These are phyloP conservation scores for Akanthomyces muscarius DNA, from an alignment of 2,329 filamentous ascomycete genomes.

Conservation along the genomic window DNA sequence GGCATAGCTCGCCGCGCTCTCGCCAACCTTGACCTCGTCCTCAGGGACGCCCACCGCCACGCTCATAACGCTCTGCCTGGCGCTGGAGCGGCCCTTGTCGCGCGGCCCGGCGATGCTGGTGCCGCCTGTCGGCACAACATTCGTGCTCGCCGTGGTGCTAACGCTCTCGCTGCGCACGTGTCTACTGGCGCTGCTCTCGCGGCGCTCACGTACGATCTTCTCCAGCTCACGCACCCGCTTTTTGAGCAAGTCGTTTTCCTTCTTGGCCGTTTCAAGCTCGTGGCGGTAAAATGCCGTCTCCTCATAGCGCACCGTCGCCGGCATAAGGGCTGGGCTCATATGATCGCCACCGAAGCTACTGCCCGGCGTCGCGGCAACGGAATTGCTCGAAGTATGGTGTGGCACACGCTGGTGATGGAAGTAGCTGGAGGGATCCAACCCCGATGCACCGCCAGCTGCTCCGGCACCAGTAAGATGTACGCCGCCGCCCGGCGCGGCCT, in stretches of 20 bases:
- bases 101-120: conserved; percentile 45
- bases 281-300: conserved; percentile 57
- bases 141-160: conserved; percentile 49
- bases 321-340: conserved; percentile 51
- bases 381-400: conserved; percentile 29
- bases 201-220: conserved; percentile 46
- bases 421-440: conserved; percentile 38
- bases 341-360: conserved; percentile 34
- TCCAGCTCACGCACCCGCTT: conserved; percentile 60
- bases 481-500: conserved; percentile 41
- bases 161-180: conserved; percentile 47
- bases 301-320: conserved; percentile 57
- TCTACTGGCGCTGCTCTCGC: conserved; percentile 44
- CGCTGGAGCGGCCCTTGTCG: conserved; percentile 42
- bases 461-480: conserved; percentile 37
- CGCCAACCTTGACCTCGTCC: conserved; percentile 57
- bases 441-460: not conserved
- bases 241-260: conserved; percentile 61
- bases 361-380: conserved; percentile 39
- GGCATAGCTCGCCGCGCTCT: conserved; percentile 51
- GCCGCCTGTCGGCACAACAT: conserved; percentile 33
- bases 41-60: conserved; percentile 53
- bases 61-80: conserved; percentile 42
- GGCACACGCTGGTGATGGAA: conserved; percentile 46
- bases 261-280: conserved; percentile 58